phyloP scores from a whole-genome alignment of 2,329 filamentous ascomycete genomes.

The Penicillium sp. region DNA sequence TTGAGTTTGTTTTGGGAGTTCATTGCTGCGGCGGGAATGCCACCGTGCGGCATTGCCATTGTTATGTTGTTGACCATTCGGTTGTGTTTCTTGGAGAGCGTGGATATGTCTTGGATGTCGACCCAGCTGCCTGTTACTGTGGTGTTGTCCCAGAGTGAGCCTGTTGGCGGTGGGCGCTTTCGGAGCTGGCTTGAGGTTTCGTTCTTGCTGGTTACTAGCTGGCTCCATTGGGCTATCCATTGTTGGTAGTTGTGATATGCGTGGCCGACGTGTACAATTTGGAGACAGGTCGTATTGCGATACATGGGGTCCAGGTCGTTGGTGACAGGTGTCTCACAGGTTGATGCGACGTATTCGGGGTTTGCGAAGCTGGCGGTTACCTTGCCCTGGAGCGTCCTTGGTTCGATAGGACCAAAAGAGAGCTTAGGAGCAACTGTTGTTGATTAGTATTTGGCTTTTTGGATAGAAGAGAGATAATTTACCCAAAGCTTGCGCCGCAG shows the following conservation, averaged over 20 bases:
- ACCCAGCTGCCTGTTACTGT: slow-evolving; percentile 71
- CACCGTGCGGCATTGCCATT: slow-evolving; percentile 73
- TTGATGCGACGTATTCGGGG: slow-evolving; percentile 51
- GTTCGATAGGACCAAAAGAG: slow-evolving; percentile 56
- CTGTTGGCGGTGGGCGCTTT: slow-evolving; percentile 59
- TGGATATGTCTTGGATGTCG: slow-evolving; percentile 56
- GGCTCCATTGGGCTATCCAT: slow-evolving; percentile 60
- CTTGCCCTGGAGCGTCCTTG: slow-evolving; percentile 53
- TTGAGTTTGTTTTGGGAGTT: slow-evolving; percentile 64
- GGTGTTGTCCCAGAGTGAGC: slow-evolving; percentile 69
- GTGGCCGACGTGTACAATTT: slow-evolving; percentile 68
- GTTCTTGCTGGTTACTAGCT: slow-evolving; percentile 48
- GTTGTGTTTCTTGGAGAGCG: slow-evolving; percentile 50
- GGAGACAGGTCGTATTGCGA: slow-evolving; percentile 60
- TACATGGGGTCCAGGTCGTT: slow-evolving; percentile 40
- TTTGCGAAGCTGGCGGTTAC: slow-evolving; percentile 67
- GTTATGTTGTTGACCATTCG: slow-evolving; percentile 74
- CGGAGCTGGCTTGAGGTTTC: slow-evolving; percentile 43
- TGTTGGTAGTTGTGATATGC: slow-evolving; percentile 66
- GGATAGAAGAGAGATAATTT: slow-evolving; percentile 5
- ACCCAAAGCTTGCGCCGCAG: slow-evolving; percentile 69
- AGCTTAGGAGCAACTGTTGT: slow-evolving; percentile 66
- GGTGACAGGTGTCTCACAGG: slow-evolving; percentile 64
- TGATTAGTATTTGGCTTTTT: background rate
- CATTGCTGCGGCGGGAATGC: slow-evolving; percentile 64